A percentile compares a stretch with the other conserved stretches of the same genome.
Conservation (phyloP, 768 basidiomycete species). For the Lactarius hatsudake region DNA sequence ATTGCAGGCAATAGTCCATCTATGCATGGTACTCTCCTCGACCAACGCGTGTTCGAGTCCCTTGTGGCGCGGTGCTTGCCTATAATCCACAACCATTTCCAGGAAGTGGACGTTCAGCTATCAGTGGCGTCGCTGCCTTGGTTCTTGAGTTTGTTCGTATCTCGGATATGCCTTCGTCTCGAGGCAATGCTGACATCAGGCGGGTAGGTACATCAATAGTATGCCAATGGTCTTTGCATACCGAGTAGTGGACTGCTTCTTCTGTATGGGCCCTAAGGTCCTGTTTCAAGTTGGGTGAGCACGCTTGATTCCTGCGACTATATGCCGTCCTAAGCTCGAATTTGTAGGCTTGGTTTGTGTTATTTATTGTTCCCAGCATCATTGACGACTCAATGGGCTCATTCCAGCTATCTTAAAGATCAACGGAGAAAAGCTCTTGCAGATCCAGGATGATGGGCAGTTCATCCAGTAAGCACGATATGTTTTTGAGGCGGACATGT, state of each 20-base stretch:
- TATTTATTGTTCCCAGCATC: not conserved
- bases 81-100: conserved; percentile 92
- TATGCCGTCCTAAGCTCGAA: conserved; percentile 8
- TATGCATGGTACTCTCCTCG: conserved; percentile 98
- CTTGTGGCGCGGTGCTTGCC: conserved; percentile 87
- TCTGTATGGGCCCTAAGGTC: conserved; percentile 98
- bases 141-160: conserved; percentile 91
- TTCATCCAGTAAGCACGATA: conserved; percentile 72
- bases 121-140: conserved; percentile 96
- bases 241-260: conserved; percentile 95
- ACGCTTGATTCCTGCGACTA: not conserved
- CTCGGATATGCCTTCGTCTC: conserved; percentile 29
- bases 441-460: conserved; percentile 94
- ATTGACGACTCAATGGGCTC: not conserved
- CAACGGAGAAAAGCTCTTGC: conserved; percentile 87
- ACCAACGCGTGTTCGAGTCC: conserved; percentile 96
- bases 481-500: not conserved
- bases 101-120: conserved; percentile 87
- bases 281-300: conserved; percentile 96
- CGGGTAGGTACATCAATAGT: conserved; percentile 80
- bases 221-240: conserved; percentile 99
- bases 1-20: conserved; percentile 60
- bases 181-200: conserved; percentile 3
- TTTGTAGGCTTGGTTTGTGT: conserved; percentile 54
- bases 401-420: conserved; percentile 88